Evolutionary conservation across 1,284 basidiomycete species (phyloP).

Genomic region (Heliocybe sulcata): DNA sequence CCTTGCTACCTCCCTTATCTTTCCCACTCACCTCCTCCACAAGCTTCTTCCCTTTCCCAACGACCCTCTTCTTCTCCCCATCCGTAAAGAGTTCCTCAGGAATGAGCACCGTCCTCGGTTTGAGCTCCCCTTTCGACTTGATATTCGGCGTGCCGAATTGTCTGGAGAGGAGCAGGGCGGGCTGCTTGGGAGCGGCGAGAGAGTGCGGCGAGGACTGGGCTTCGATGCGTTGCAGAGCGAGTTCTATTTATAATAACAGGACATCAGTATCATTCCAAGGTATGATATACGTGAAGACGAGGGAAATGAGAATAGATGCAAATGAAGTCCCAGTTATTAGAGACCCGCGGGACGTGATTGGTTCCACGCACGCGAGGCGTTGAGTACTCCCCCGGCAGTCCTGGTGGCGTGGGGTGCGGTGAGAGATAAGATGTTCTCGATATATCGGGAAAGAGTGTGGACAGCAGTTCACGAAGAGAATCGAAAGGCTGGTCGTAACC

Average conservation of each 20-base stretch:
- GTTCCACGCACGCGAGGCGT: not conserved
- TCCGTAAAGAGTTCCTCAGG: conserved; percentile 30
- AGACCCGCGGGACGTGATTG: not conserved
- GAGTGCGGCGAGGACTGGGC: conserved; percentile 29
- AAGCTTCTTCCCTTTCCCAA: too few species aligned
- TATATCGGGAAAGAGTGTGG: not conserved
- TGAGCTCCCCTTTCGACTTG: conserved; percentile 54
- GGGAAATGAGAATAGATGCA: not conserved
- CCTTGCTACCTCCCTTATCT: not conserved
- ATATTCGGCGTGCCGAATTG: conserved; percentile 66
- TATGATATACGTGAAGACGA: not conserved
- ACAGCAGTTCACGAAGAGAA: not conserved
- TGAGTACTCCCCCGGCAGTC: not conserved
- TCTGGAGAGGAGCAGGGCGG: conserved; percentile 46
- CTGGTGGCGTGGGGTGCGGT: not conserved
- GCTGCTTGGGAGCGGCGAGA: not conserved
- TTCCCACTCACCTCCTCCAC: not conserved
- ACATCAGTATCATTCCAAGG: too few species aligned
- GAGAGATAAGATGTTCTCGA: not conserved
- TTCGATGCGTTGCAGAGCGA: conserved; percentile 62
- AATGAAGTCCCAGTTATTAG: not conserved
- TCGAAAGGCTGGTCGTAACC: too few species aligned
- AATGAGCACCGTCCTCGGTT: conserved; percentile 46
- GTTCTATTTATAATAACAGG: conserved; percentile 34
- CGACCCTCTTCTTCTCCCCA: not conserved